Percentiles rank a stretch among this genome's conserved stretches.
These are phyloP conservation scores for Dunaliella primolecta DNA, from an alignment of 139 green algal species.

Conservation along the genomic window DNA sequence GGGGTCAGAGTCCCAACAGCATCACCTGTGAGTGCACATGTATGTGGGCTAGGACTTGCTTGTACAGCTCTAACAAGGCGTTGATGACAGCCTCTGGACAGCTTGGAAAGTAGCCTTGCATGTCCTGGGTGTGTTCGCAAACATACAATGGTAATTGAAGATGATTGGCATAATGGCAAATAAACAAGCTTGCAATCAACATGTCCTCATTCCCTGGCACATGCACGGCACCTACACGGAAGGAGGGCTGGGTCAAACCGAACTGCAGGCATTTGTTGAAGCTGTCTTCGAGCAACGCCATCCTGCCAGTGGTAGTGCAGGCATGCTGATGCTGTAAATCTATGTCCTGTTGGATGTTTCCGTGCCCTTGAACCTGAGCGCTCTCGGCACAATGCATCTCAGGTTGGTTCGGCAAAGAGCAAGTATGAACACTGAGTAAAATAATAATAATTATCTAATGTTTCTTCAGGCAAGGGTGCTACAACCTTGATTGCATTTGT, in stretches of 20 bases:
- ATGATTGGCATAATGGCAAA: not conserved
- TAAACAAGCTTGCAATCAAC: not conserved
- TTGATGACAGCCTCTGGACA: conserved; percentile 11
- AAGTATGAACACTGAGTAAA: too few relatives aligned
- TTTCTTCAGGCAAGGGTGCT: too few relatives aligned
- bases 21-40: conserved; percentile 33
- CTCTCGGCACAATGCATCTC: too few relatives aligned
- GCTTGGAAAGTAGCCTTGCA: conserved; percentile 14
- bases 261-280: conserved; percentile 18
- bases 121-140: conserved; percentile 19
- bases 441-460: too few relatives aligned
- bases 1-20: too few relatives aligned
- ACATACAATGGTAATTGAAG: not conserved
- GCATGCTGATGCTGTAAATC: not conserved
- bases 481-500: too few relatives aligned
- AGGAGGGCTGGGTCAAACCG: conserved; percentile 6
- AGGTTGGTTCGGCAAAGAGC: too few relatives aligned
- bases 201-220: not conserved
- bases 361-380: too few relatives aligned
- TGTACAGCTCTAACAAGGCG: conserved; percentile 26
- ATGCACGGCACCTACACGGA: not conserved
- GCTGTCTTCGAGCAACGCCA: conserved; percentile 8
- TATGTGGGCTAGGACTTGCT: conserved; percentile 20
- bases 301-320: not conserved
- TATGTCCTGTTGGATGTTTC: not conserved